Percentiles rank a stretch among this genome's conserved stretches.
Evolutionary conservation across 768 basidiomycete genomes (phyloP).

Genomic region (Leccinum boreale): DNA sequence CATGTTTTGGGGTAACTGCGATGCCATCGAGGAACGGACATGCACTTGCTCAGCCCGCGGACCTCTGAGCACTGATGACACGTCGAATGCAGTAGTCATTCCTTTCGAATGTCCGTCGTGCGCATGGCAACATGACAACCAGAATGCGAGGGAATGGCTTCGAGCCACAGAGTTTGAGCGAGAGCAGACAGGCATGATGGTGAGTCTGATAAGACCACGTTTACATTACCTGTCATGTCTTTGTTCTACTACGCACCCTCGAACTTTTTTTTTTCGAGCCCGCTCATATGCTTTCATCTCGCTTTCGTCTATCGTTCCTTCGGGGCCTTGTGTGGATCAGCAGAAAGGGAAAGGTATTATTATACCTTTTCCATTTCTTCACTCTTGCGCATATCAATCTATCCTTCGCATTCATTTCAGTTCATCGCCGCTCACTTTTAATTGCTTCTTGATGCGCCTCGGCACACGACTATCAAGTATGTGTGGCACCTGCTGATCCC

Average conservation of each 20-base stretch:
- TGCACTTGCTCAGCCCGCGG: conserved; percentile 20
- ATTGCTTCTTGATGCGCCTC: conserved; percentile 16
- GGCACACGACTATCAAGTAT: background rate
- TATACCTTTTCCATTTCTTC: conserved; percentile 7
- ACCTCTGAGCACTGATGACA: conserved; percentile 5
- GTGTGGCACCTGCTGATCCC: conserved; percentile 5
- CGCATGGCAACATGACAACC: conserved; percentile 23
- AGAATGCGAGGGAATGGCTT: conserved; percentile 33
- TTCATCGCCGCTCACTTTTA: conserved; percentile 5
- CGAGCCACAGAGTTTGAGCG: conserved; percentile 30
- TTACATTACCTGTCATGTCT: conserved; percentile 1
- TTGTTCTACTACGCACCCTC: background rate
- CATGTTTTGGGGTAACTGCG: conserved; percentile 51
- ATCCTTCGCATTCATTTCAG: conserved; percentile 3
- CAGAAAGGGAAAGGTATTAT: background rate
- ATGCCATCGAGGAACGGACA: conserved; percentile 14
- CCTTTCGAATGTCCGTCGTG: conserved; percentile 18
- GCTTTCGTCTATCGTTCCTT: conserved; percentile 1
- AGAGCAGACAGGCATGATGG: conserved; percentile 24
- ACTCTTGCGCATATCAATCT: conserved; percentile 1
- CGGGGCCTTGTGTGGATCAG: conserved; percentile 14
- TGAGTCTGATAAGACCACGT: conserved; percentile 19
- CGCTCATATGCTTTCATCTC: conserved; percentile 11
- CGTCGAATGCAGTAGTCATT: conserved; percentile 2
- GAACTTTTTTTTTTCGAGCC: conserved; percentile 1